These are phyloP conservation scores for Astragalus membranaceus DNA, from an alignment of 306 rosid species.

Conservation along the genomic window DNA sequence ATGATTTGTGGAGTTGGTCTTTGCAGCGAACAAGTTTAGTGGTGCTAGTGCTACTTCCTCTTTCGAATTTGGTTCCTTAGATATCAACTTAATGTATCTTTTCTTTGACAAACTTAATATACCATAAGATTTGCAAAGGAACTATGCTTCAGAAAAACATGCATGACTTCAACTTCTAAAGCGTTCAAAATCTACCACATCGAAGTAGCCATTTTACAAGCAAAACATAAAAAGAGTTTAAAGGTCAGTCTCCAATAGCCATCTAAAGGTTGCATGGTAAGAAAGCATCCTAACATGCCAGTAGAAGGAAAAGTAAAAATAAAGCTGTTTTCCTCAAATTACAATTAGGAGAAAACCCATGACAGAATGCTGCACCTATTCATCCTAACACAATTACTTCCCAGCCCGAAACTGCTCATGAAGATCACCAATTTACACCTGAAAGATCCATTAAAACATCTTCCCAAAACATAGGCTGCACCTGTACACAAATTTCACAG, in stretches of 20 bases:
- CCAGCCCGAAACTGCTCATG: not conserved
- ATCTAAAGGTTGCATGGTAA: not conserved
- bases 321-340: not conserved
- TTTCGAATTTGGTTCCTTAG: too few species aligned
- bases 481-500: constrained; percentile 74
- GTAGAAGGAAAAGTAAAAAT: not conserved
- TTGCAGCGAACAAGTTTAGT: too few species aligned
- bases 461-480: constrained; percentile 25
- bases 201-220: not conserved
- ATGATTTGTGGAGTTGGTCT: too few species aligned
- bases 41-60: too few species aligned
- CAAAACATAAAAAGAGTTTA: not conserved
- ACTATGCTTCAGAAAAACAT: not conserved
- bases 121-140: too few species aligned
- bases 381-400: constrained; percentile 12
- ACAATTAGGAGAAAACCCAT: not conserved
- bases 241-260: not conserved
- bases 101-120: too few species aligned
- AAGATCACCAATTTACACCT: constrained; percentile 7
- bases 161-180: not conserved
- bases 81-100: too few species aligned
- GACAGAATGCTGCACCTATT: constrained; percentile 3
- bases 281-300: not conserved
- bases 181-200: not conserved
- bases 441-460: constrained; percentile 30